Percentiles rank a stretch among this genome's conserved stretches.
Evolutionary conservation across 495 filamentous ascomycete genomes (phyloP).

Genomic region (Sphaerosporella brunnea): DNA sequence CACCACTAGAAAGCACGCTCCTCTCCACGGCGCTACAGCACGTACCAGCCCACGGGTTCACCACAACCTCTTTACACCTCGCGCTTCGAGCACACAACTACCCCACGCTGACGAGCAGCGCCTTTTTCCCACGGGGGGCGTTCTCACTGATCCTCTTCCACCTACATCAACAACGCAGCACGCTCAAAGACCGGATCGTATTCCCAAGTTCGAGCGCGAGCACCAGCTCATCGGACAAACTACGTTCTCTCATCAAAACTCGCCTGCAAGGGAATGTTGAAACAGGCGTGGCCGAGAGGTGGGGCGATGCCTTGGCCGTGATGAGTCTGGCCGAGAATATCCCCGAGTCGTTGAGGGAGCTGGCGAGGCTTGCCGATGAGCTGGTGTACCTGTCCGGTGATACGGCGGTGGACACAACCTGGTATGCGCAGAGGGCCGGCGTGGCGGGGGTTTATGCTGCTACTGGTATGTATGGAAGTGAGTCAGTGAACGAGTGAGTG

Average conservation of each 20-base stretch:
- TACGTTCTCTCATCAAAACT: neutral
- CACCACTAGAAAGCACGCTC: slow-evolving; percentile 51
- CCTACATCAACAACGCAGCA: slow-evolving; percentile 42
- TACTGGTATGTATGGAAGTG: slow-evolving; percentile 26
- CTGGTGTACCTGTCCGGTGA: slow-evolving; percentile 76
- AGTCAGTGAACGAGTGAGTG: neutral
- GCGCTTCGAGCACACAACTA: slow-evolving; percentile 72
- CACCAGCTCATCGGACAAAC: neutral
- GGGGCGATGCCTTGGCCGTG: slow-evolving; percentile 57
- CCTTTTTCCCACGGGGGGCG: slow-evolving; percentile 57
- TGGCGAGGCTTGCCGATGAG: slow-evolving; percentile 67
- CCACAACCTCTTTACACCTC: slow-evolving; percentile 45
- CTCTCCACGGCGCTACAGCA: slow-evolving; percentile 63
- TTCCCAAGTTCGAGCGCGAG: no score
- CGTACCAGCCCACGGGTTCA: slow-evolving; percentile 72
- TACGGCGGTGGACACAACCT: slow-evolving; percentile 55
- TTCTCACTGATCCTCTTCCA: slow-evolving; percentile 75
- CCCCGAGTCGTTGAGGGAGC: slow-evolving; percentile 57
- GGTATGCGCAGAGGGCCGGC: slow-evolving; percentile 78
- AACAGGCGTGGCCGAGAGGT: slow-evolving; percentile 1
- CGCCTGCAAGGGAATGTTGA: neutral
- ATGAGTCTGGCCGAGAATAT: slow-evolving; percentile 68
- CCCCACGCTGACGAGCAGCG: slow-evolving; percentile 66
- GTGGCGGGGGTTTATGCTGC: slow-evolving; percentile 68
- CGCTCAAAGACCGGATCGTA: neutral